Evolutionary conservation across 495 filamentous ascomycete genomes (phyloP).

Genomic region (Extremus antarcticus): DNA sequence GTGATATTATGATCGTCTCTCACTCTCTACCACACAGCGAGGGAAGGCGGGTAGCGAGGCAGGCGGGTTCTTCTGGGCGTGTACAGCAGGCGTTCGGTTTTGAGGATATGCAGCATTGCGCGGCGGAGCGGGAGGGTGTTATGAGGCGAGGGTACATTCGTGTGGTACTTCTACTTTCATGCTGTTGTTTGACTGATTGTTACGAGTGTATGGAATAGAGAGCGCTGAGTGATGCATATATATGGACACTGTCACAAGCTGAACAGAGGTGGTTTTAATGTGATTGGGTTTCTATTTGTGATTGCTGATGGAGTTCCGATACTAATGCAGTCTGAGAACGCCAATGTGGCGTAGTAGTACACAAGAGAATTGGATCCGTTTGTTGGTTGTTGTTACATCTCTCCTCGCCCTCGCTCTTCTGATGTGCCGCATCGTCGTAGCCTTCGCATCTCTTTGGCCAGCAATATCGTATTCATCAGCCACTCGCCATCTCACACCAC

Average conservation of each 20-base stretch:
- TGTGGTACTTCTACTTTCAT: no score
- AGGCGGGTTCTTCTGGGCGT: neutral
- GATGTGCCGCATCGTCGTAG: neutral
- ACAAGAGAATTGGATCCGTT: neutral
- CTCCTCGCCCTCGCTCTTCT: neutral
- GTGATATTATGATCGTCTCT: conserved; percentile 56
- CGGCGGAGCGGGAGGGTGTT: neutral
- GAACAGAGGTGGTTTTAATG: neutral
- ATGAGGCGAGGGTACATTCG: neutral
- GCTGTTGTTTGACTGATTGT: neutral
- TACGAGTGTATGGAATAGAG: neutral
- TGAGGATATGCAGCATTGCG: neutral
- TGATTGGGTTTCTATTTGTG: neutral
- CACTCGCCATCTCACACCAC: neutral
- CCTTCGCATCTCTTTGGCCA: neutral
- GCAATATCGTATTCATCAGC: neutral
- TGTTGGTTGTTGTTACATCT: neutral
- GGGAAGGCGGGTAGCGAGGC: neutral
- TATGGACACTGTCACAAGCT: neutral
- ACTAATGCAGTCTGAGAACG: neutral
- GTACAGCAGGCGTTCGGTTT: neutral
- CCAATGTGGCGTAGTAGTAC: neutral
- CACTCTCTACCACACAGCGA: neutral
- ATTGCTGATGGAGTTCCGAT: neutral
- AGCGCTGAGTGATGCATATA: no score